Evolutionary conservation across 1,284 basidiomycete genomes (phyloP).

Genomic region (Bothia castanella): DNA sequence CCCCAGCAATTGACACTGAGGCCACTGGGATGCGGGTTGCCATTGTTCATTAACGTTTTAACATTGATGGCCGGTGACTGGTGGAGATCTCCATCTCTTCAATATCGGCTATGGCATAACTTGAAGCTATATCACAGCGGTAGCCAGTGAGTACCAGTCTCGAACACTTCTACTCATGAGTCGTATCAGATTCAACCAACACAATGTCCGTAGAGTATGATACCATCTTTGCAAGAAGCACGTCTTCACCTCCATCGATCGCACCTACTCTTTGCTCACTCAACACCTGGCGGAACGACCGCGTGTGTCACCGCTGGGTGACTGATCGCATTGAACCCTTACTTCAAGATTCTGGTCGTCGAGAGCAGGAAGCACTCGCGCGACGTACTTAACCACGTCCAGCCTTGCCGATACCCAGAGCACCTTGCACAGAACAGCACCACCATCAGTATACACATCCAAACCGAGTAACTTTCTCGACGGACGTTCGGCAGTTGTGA

Average conservation of each 20-base stretch:
- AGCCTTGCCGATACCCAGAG: slow-evolving; percentile 30
- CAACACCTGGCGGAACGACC: slow-evolving; percentile 35
- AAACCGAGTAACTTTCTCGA: slow-evolving; percentile 43
- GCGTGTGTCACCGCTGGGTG: slow-evolving; percentile 42
- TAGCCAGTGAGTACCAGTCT: too few species aligned
- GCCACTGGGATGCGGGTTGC: too few species aligned
- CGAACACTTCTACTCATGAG: too few species aligned
- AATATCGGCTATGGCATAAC: too few species aligned
- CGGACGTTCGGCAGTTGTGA: slow-evolving; percentile 42
- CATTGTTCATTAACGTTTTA: too few species aligned
- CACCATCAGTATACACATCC: slow-evolving; percentile 41
- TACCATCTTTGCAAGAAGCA: background rate
- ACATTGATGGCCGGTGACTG: too few species aligned
- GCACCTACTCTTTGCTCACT: background rate
- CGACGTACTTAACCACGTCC: background rate
- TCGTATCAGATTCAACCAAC: too few species aligned
- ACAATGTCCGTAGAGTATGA: background rate
- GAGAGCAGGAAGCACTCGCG: slow-evolving; percentile 49
- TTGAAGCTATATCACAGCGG: too few species aligned
- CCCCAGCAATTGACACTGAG: too few species aligned
- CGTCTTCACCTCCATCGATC: background rate
- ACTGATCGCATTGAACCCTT: slow-evolving; percentile 38
- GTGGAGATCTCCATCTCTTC: too few species aligned
- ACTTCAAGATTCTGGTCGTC: slow-evolving; percentile 40
- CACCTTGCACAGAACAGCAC: slow-evolving; percentile 39